Evolutionary conservation across 768 basidiomycete species (phyloP).

Genomic region (Albatrellus ellisii): DNA sequence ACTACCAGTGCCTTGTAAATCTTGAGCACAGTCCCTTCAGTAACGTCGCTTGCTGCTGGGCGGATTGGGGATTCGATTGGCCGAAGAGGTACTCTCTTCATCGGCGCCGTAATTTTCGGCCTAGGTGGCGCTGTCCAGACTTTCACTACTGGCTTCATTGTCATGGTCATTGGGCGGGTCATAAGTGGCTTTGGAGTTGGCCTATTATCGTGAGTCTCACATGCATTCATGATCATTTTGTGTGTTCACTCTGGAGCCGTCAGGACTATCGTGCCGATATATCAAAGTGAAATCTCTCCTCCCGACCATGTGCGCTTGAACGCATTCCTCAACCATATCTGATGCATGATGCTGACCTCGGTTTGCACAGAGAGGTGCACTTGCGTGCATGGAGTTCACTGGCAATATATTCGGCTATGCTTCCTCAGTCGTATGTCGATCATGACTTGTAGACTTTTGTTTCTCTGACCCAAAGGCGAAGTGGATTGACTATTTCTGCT

Average conservation of each 20-base stretch:
- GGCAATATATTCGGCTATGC: conserved; percentile 89
- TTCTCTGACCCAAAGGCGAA: conserved; percentile 15
- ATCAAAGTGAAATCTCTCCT: conserved; percentile 92
- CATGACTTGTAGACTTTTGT: background rate
- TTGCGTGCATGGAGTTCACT: conserved; percentile 94
- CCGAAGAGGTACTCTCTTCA: conserved; percentile 70
- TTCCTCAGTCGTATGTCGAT: conserved; percentile 60
- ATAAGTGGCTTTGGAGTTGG: conserved; percentile 87
- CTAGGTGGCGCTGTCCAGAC: conserved; percentile 82
- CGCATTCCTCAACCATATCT: background rate
- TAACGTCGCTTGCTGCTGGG: conserved; percentile 83
- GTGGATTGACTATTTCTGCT: conserved; percentile 95
- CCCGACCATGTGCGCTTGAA: conserved; percentile 53
- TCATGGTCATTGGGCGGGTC: conserved; percentile 76
- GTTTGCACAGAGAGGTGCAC: conserved; percentile 67
- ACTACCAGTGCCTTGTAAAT: background rate
- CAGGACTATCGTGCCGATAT: conserved; percentile 91
- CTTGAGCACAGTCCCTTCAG: conserved; percentile 24
- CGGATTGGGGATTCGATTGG: conserved; percentile 81
- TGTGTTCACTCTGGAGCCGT: background rate
- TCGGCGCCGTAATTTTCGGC: conserved; percentile 75
- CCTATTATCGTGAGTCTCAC: conserved; percentile 56
- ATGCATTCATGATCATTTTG: background rate
- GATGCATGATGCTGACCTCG: conserved; percentile 3
- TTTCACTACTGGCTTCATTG: conserved; percentile 61